phyloP scores from a whole-genome alignment of 768 basidiomycete species.

The Leccinum uliginosum region DNA sequence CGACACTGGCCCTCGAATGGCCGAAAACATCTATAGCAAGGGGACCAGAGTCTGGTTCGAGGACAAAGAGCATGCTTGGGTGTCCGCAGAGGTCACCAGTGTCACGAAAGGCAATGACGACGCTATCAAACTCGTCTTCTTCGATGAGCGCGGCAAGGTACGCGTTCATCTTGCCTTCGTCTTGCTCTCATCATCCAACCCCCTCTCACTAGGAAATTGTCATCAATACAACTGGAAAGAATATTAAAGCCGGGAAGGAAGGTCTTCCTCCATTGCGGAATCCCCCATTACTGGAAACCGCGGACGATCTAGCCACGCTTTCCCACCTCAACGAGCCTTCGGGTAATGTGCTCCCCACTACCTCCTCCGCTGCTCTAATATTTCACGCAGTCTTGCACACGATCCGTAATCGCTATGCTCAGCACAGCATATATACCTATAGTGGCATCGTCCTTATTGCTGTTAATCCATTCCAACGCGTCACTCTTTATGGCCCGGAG shows the following conservation, averaged over 20 bases:
- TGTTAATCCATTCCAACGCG: constrained; percentile 97
- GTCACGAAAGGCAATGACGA: constrained; percentile 65
- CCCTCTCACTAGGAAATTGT: constrained; percentile 56
- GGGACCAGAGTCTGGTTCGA: constrained; percentile 90
- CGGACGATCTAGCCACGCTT: constrained; percentile 96
- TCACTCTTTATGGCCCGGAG: constrained; percentile 94
- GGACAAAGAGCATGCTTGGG: constrained; percentile 93
- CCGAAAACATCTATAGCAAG: constrained; percentile 89
- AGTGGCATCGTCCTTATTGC: constrained; percentile 98
- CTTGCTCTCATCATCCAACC: not conserved
- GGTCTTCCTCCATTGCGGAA: constrained; percentile 91
- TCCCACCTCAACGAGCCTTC: constrained; percentile 98
- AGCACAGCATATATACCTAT: constrained; percentile 98
- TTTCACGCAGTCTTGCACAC: constrained; percentile 78
- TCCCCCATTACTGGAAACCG: constrained; percentile 92
- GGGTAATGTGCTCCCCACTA: constrained; percentile 47
- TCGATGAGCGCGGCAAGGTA: constrained; percentile 93
- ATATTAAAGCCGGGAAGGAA: constrained; percentile 75
- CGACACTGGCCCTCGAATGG: constrained; percentile 60
- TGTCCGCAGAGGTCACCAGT: constrained; percentile 78
- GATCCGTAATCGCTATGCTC: constrained; percentile 93
- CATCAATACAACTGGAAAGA: constrained; percentile 74
- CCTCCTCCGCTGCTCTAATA: not conserved
- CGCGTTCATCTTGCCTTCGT: constrained; percentile 15
- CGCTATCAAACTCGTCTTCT: constrained; percentile 75